These are phyloP conservation scores for Paramecium caudatum DNA, from an alignment of 73 alveolate species.

Conservation along the genomic window DNA sequence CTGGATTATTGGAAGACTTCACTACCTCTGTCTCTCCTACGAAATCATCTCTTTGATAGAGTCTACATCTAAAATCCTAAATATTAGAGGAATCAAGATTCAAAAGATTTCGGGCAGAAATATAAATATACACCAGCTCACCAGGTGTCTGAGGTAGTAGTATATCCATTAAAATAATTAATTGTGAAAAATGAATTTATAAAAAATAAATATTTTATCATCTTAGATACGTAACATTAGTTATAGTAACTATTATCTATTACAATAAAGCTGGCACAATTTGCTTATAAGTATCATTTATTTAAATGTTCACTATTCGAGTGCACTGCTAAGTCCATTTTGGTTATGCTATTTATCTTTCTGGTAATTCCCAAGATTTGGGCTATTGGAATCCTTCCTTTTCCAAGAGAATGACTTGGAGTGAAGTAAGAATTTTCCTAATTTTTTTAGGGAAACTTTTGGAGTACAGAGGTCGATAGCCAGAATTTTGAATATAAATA, in stretches of 20 bases:
- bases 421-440: neutral
- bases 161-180: slow-evolving; percentile 21
- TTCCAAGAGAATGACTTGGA: neutral
- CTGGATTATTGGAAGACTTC: slow-evolving; percentile 17
- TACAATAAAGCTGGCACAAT: slow-evolving; percentile 2
- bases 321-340: too few species aligned
- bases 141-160: neutral
- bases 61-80: neutral
- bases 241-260: neutral
- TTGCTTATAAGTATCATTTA: too few species aligned
- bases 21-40: neutral
- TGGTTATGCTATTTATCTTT: neutral
- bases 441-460: neutral
- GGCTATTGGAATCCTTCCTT: neutral
- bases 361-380: neutral
- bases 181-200: neutral
- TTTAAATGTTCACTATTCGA: too few species aligned
- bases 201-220: slow-evolving; percentile 15
- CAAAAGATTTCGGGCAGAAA: slow-evolving; percentile 1
- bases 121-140: neutral
- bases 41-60: slow-evolving; percentile 8
- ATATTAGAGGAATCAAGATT: neutral
- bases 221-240: slow-evolving; percentile 11
- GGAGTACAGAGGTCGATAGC: too few species aligned
- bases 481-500: slow-evolving; percentile 31